These are phyloP conservation scores for Spathaspora arborariae DNA, from an alignment of 805 yeast genomes.

Conservation along the genomic window DNA sequence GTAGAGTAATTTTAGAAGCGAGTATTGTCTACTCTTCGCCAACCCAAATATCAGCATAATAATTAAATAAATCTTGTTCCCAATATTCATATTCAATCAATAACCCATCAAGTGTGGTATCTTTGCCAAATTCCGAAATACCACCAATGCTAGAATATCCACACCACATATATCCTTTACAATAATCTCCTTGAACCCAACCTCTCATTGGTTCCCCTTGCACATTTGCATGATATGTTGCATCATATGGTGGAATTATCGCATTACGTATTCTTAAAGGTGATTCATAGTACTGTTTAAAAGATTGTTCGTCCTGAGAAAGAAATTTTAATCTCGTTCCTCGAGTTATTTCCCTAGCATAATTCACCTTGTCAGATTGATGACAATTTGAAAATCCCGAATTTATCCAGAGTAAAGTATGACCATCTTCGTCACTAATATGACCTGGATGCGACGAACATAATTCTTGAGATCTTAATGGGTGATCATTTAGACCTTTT, in stretches of 20 bases:
- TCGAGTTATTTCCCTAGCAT: slow-evolving; percentile 19
- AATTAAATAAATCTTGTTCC: slow-evolving; percentile 29
- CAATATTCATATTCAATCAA: slow-evolving; percentile 37
- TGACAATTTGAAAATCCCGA: slow-evolving; percentile 40
- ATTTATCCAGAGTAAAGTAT: slow-evolving; percentile 40
- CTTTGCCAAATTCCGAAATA: slow-evolving; percentile 23
- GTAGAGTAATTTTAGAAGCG: too few relatives aligned
- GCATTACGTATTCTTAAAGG: slow-evolving; percentile 41
- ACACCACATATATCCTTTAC: slow-evolving; percentile 58
- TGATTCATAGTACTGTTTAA: slow-evolving; percentile 22
- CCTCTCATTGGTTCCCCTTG: slow-evolving; percentile 49
- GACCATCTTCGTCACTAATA: slow-evolving; percentile 42
- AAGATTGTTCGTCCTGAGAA: slow-evolving; percentile 14
- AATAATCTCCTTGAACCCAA: slow-evolving; percentile 47
- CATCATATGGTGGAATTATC: slow-evolving; percentile 47
- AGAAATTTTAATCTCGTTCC: slow-evolving; percentile 19
- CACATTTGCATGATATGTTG: slow-evolving; percentile 24
- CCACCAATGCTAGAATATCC: slow-evolving; percentile 59
- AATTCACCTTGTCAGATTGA: slow-evolving; percentile 25
- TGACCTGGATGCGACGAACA: slow-evolving; percentile 65
- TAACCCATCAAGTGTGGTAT: slow-evolving; percentile 39
- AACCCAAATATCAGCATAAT: slow-evolving; percentile 52
- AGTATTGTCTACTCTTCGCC: slow-evolving; percentile 25
- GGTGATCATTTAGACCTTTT: slow-evolving; percentile 10
- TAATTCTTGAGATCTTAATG: slow-evolving; percentile 37